Evolutionary conservation across 495 filamentous ascomycete genomes (phyloP).

Genomic region (Penicillium simplicissimum): DNA sequence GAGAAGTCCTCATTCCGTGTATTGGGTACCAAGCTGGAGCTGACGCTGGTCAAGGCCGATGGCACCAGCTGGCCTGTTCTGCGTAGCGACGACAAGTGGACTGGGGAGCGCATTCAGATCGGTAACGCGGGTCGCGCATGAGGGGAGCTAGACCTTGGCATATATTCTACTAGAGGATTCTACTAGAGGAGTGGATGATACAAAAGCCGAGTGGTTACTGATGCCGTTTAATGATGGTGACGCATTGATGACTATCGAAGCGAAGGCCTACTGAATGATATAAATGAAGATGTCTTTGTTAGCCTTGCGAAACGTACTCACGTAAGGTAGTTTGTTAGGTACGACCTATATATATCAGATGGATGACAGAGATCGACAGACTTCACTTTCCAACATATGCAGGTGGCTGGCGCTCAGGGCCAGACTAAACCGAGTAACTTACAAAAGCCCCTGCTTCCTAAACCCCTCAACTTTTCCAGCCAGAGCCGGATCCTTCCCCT

Average conservation of each 20-base stretch:
- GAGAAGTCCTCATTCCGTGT: conserved; percentile 77
- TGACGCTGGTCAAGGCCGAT: conserved; percentile 80
- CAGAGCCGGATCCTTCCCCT: too few species aligned
- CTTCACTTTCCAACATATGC: too few species aligned
- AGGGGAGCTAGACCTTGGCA: conserved; percentile 12
- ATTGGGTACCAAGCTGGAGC: conserved; percentile 92
- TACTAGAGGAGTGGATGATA: neutral
- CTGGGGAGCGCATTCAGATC: conserved; percentile 80
- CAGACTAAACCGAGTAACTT: too few species aligned
- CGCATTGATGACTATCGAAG: conserved; percentile 12
- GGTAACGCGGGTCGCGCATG: conserved; percentile 72
- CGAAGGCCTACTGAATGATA: neutral
- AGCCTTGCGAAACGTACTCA: too few species aligned
- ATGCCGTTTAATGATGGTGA: conserved; percentile 12
- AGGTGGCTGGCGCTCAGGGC: too few species aligned
- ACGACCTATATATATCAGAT: too few species aligned
- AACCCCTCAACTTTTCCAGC: too few species aligned
- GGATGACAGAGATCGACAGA: too few species aligned
- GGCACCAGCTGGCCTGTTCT: conserved; percentile 86
- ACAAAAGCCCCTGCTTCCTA: too few species aligned
- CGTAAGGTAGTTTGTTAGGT: too few species aligned
- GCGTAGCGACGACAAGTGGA: conserved; percentile 75
- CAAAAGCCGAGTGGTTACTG: neutral
- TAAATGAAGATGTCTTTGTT: neutral
- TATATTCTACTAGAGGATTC: too few species aligned